These are phyloP conservation scores for Penium margaritaceum DNA, from an alignment of 139 green algal genomes.

Conservation along the genomic window DNA sequence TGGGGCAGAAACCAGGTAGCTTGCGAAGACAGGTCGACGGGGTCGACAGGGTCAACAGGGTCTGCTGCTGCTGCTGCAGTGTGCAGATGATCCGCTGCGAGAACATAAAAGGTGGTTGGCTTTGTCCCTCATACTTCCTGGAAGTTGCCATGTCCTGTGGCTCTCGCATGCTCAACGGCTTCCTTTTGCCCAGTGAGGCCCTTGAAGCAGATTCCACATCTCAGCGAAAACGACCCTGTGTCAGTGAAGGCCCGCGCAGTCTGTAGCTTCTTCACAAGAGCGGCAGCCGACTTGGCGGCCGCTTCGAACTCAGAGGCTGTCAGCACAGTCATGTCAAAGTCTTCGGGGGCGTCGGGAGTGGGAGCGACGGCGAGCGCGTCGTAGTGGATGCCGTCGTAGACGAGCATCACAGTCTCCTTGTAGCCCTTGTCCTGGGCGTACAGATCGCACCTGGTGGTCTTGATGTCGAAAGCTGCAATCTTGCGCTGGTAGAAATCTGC, in stretches of 20 bases:
- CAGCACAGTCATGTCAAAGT: conserved; percentile 70
- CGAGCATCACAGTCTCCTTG: conserved; percentile 51
- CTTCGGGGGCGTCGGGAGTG: conserved; percentile 60
- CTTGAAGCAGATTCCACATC: conserved; percentile 32
- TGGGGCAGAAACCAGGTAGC: too few species aligned
- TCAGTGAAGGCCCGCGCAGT: conserved; percentile 24
- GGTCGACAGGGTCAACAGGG: too few species aligned
- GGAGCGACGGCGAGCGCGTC: conserved; percentile 57
- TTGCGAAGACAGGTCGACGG: too few species aligned
- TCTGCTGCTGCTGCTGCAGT: too few species aligned
- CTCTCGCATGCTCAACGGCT: too few species aligned
- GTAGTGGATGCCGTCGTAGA: conserved; percentile 77
- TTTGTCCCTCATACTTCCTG: too few species aligned
- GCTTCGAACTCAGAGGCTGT: not conserved
- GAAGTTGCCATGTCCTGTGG: too few species aligned
- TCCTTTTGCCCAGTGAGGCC: conserved; percentile 37
- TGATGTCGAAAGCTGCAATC: too few species aligned
- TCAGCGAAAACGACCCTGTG: conserved; percentile 17
- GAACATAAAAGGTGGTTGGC: too few species aligned
- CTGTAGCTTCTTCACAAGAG: not conserved
- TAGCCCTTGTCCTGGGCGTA: conserved; percentile 54
- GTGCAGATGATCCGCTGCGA: too few species aligned
- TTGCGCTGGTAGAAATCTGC: too few species aligned
- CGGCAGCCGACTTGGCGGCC: not conserved
- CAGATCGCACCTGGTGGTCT: too few species aligned